Evolutionary conservation across 805 yeast genomes (phyloP).

Genomic region (Hanseniaspora mollemarum): DNA sequence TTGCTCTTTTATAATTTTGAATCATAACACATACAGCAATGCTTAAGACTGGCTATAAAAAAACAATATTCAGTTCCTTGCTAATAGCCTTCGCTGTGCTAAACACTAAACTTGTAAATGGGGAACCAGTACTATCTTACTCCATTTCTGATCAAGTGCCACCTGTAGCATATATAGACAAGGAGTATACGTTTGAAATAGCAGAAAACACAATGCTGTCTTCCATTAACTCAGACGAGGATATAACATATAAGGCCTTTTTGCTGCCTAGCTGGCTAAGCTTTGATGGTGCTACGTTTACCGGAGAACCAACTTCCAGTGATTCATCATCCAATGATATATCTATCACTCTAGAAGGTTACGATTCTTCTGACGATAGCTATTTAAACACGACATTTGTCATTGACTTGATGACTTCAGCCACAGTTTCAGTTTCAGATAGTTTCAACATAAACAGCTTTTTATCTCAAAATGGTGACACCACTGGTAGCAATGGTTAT

Average conservation of each 20-base stretch:
- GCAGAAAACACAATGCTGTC: constrained; percentile 54
- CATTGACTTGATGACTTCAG: constrained; percentile 45
- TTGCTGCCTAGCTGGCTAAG: constrained; percentile 67
- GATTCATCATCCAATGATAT: constrained; percentile 34
- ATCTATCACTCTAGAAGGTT: constrained; percentile 48
- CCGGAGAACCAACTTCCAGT: constrained; percentile 50
- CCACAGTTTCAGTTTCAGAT: constrained; percentile 33
- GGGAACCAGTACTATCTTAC: constrained; percentile 29
- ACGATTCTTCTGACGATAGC: constrained; percentile 43
- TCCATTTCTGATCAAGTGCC: constrained; percentile 58
- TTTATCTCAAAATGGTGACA: constrained; percentile 53
- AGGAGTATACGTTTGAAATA: constrained; percentile 51
- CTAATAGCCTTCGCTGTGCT: background rate
- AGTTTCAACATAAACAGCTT: constrained; percentile 34
- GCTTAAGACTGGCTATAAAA: background rate
- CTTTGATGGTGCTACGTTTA: constrained; percentile 56
- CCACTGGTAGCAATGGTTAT: constrained; percentile 65
- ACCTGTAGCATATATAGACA: constrained; percentile 65
- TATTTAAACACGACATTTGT: constrained; percentile 40
- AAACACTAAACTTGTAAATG: background rate
- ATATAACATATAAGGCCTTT: constrained; percentile 41
- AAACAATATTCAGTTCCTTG: background rate
- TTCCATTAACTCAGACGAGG: constrained; percentile 30
- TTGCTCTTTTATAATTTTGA: background rate
- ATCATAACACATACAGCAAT: background rate